phyloP scores from a whole-genome alignment of 805 yeast species.

The Candida parachauliodes region DNA sequence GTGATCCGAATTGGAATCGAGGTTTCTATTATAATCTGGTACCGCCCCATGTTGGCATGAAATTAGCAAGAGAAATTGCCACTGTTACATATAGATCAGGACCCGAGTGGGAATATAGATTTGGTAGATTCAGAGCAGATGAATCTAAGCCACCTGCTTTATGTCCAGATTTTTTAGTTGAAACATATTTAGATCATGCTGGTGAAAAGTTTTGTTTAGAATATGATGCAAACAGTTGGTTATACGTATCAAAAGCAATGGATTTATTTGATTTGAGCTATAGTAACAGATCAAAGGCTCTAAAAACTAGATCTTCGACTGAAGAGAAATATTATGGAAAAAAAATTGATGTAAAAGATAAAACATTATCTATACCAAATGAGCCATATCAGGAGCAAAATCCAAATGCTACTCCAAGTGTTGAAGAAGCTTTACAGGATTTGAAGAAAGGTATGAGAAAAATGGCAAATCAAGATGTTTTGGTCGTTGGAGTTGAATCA shows the following conservation, averaged over 20 bases:
- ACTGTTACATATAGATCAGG: slow-evolving; percentile 93
- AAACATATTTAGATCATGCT: slow-evolving; percentile 89
- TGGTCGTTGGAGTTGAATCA: slow-evolving; percentile 89
- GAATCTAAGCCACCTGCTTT: slow-evolving; percentile 76
- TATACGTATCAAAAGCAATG: slow-evolving; percentile 91
- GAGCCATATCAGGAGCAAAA: slow-evolving; percentile 55
- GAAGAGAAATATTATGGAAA: slow-evolving; percentile 23
- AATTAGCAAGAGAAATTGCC: slow-evolving; percentile 88
- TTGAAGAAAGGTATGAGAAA: slow-evolving; percentile 61
- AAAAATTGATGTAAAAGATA: not conserved
- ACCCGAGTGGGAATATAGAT: slow-evolving; percentile 94
- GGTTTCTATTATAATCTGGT: slow-evolving; percentile 77
- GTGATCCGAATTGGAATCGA: slow-evolving; percentile 92
- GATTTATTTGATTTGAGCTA: slow-evolving; percentile 81
- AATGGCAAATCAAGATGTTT: slow-evolving; percentile 59
- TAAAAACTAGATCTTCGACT: slow-evolving; percentile 35
- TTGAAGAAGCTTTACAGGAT: slow-evolving; percentile 59
- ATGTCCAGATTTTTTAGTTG: slow-evolving; percentile 90
- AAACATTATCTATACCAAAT: slow-evolving; percentile 32
- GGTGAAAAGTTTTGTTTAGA: slow-evolving; percentile 92
- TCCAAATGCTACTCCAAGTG: slow-evolving; percentile 41
- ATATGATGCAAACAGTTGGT: slow-evolving; percentile 84
- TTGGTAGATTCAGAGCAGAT: slow-evolving; percentile 84
- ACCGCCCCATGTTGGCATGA: slow-evolving; percentile 95
- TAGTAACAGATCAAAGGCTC: slow-evolving; percentile 43